Base-by-base conservation (phyloP, 2,329 filamentous ascomycete genomes). In the Talaromyces rugulosus region DNA sequence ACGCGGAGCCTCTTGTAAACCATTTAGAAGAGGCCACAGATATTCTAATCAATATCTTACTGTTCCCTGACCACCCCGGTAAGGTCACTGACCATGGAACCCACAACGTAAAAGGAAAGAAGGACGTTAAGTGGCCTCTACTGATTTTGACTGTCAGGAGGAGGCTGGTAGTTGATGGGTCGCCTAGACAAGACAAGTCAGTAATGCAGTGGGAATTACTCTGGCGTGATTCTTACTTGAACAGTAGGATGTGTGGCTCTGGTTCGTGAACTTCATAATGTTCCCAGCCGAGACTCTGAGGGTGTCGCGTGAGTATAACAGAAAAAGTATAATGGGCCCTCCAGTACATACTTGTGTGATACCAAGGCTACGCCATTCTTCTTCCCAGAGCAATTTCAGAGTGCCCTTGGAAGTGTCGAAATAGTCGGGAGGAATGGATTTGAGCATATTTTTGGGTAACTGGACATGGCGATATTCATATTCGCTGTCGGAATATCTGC, bases 231-330 rank as follows among this genome's bases (percentile, higher is more conserved):
- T 82, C 90, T 77, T 81, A 97, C 94, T 99, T 99, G 86, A 99
- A 99, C 34, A 99, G 86, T 60, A 99, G 85, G 72, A 99, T 99
- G 77, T 99, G 95, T 67, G 95, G 95, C 80, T 99, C 95, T 51
- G 95, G 95, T 78, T 98, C 95, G 77, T 99, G 95, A 60, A 99
- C 95, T 78, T 99, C 95, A 75, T 99, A 99, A 78, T 99, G 95
- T 77, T 98, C 94, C 95, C 95, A 99, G 62, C 95, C 95, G 71
- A 99, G 82, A 82, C 94, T 98, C 93, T 98, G 74, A 56, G 18
- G 7, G 27, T 31, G 28, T 44, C 61, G 50, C 16, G 34, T 61
- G 6, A 64, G 54, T 33, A 56, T 28, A 27, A 12, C 5, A 27
- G 27, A 23, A 16, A n/a, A 34, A 30, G 0, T 18, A 23, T 9